These are phyloP conservation scores for Acrocalymma vagum DNA, from an alignment of 2,329 filamentous ascomycete species.

Conservation along the genomic window DNA sequence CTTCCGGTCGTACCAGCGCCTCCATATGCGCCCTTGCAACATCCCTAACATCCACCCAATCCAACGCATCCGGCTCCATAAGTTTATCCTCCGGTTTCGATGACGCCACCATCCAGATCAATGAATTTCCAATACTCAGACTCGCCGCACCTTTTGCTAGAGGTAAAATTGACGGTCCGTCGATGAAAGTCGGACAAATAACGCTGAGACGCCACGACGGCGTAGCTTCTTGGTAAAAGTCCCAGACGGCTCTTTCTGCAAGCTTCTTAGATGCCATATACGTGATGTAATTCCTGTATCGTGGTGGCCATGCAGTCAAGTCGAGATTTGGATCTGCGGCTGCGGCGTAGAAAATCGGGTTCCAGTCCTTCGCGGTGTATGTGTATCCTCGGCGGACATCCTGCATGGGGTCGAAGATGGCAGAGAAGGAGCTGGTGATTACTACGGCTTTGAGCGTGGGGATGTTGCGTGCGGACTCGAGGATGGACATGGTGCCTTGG, in stretches of 20 bases:
- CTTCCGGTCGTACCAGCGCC: too few species aligned
- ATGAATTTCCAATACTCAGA: conserved; percentile 6
- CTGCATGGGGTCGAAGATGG: conserved; percentile 5
- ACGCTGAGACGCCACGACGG: conserved; percentile 46
- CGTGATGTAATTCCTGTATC: conserved; percentile 13
- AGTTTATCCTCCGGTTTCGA: too few species aligned
- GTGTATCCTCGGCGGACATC: conserved; percentile 8
- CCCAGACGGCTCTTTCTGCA: conserved; percentile 28
- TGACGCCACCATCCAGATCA: too few species aligned
- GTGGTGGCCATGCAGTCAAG: conserved; percentile 14
- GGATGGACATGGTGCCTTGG: conserved; percentile 7
- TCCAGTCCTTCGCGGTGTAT: conserved; percentile 12
- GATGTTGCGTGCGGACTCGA: conserved; percentile 6
- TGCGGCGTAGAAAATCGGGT: conserved; percentile 21
- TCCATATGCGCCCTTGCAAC: conserved; percentile 13
- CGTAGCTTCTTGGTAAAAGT: conserved; percentile 40
- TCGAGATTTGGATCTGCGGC: conserved; percentile 24
- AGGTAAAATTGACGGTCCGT: conserved; percentile 9
- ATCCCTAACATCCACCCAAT: conserved; percentile 15
- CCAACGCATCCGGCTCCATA: too few species aligned
- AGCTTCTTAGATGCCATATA: conserved; percentile 32
- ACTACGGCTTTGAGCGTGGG: conserved; percentile 29
- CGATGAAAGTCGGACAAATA: conserved; percentile 36
- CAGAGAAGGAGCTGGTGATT: conserved; percentile 17
- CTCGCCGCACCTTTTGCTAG: conserved; percentile 3